Conservation (phyloP, 2,329 filamentous ascomycete genomes). For the Xylariaceae sp. region DNA sequence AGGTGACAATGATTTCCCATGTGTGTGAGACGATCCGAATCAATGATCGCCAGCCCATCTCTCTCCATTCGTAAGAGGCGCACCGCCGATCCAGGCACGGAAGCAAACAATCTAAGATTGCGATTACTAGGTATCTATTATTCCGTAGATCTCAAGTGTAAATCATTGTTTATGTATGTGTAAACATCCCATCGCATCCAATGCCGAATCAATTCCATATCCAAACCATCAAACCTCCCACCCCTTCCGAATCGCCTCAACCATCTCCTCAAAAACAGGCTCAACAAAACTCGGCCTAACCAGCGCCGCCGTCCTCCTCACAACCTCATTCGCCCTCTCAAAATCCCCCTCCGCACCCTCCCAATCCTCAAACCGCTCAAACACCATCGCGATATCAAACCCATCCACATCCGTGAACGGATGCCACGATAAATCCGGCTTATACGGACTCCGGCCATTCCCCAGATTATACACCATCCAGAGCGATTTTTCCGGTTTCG, state of each 20-base stretch:
- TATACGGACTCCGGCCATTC: conserved; percentile 19
- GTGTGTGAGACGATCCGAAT: too few species aligned
- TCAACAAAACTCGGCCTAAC: conserved; percentile 21
- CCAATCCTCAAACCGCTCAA: conserved; percentile 20
- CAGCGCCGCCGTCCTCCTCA: conserved; percentile 16
- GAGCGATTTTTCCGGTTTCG: conserved; percentile 20
- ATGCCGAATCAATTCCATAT: too few species aligned
- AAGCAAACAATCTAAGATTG: too few species aligned
- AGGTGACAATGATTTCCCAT: too few species aligned
- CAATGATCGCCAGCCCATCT: too few species aligned
- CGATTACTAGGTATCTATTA: too few species aligned
- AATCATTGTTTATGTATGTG: too few species aligned
- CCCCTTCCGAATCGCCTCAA: conserved; percentile 17
- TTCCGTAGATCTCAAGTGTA: too few species aligned
- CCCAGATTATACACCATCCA: conserved; percentile 22
- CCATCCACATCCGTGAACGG: conserved; percentile 19
- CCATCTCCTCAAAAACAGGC: conserved; percentile 17
- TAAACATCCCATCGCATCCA: too few species aligned
- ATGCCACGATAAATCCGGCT: conserved; percentile 22
- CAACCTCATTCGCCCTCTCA: conserved; percentile 16
- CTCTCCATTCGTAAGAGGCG: too few species aligned
- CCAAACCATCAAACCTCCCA: conserved; percentile 9
- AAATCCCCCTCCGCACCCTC: conserved; percentile 16
- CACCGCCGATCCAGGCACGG: too few species aligned
- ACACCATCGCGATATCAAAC: conserved; percentile 21